A percentile compares a stretch with the other conserved stretches of the same genome.
phyloP scores from a whole-genome alignment of 2,329 filamentous ascomycete genomes.

The Orbilia ellipsospora region DNA sequence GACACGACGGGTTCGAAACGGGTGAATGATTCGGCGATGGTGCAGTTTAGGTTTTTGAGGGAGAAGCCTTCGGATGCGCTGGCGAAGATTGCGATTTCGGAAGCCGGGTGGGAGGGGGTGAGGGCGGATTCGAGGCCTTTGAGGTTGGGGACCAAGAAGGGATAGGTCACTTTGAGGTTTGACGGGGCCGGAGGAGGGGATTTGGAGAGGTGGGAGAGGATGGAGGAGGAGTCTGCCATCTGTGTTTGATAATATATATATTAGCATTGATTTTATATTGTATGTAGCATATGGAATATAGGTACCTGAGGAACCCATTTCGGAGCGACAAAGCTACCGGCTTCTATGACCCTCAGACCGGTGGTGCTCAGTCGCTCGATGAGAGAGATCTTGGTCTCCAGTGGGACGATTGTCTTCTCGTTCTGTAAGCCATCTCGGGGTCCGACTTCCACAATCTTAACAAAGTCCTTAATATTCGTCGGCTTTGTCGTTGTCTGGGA shows the following conservation, averaged over 20 bases:
- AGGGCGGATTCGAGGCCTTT: conserved; percentile 71
- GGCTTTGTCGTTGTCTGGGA: not conserved
- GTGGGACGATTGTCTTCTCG: conserved; percentile 76
- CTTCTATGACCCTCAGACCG: conserved; percentile 79
- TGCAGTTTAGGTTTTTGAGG: conserved; percentile 83
- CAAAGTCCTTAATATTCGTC: conserved; percentile 58
- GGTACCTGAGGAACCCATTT: conserved; percentile 84
- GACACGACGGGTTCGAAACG: conserved; percentile 77
- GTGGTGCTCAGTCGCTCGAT: conserved; percentile 76
- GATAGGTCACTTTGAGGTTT: conserved; percentile 71
- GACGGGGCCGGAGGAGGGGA: conserved; percentile 67
- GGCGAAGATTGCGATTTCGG: conserved; percentile 84
- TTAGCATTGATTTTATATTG: conserved; percentile 11
- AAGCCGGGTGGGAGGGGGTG: conserved; percentile 60
- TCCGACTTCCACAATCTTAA: conserved; percentile 82
- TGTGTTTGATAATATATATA: conserved; percentile 60
- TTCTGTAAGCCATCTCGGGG: conserved; percentile 89
- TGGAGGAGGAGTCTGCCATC: conserved; percentile 83
- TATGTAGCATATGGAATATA: not conserved
- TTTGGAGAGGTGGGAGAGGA: conserved; percentile 75
- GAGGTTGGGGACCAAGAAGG: conserved; percentile 81
- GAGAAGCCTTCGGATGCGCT: conserved; percentile 84
- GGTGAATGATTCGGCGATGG: conserved; percentile 77
- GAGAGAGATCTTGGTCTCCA: conserved; percentile 79
- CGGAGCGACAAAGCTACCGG: conserved; percentile 83